Conservation (phyloP, 805 yeast genomes). For the Jamesozyma jinghongensis region DNA sequence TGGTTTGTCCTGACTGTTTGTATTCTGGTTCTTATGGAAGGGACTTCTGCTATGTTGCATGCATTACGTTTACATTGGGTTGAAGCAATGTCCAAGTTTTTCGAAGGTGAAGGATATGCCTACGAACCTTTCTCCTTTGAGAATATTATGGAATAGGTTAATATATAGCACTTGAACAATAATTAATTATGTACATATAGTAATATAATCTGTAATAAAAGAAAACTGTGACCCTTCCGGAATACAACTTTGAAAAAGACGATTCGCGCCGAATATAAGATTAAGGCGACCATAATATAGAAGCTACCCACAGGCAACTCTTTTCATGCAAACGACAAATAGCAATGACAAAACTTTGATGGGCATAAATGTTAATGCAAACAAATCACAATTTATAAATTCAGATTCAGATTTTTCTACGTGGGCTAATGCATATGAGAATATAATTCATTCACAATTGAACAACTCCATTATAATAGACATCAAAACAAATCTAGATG, state of each 20-base stretch:
- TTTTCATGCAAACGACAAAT: no score
- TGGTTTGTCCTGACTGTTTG: conserved; percentile 92
- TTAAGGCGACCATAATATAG: no score
- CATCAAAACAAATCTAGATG: no score
- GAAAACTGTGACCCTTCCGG: background rate
- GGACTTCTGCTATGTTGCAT: conserved; percentile 98
- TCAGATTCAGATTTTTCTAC: no score
- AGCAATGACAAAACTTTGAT: no score
- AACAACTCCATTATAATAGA: no score
- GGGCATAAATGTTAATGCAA: background rate
- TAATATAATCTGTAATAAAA: background rate
- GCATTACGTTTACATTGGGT: conserved; percentile 99
- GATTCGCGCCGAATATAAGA: no score
- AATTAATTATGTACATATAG: background rate
- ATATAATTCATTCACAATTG: no score
- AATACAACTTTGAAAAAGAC: no score
- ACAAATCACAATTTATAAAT: no score
- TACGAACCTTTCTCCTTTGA: conserved; percentile 81
- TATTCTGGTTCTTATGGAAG: conserved; percentile 93
- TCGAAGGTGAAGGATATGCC: conserved; percentile 91
- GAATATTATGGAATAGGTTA: conserved; percentile 1
- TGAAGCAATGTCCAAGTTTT: conserved; percentile 96
- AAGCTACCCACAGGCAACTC: no score
- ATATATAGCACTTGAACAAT: background rate
- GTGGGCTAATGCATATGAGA: no score